Base-by-base conservation (phyloP, 352 stramenopile species). In the Pythium brachiatum region DNA sequence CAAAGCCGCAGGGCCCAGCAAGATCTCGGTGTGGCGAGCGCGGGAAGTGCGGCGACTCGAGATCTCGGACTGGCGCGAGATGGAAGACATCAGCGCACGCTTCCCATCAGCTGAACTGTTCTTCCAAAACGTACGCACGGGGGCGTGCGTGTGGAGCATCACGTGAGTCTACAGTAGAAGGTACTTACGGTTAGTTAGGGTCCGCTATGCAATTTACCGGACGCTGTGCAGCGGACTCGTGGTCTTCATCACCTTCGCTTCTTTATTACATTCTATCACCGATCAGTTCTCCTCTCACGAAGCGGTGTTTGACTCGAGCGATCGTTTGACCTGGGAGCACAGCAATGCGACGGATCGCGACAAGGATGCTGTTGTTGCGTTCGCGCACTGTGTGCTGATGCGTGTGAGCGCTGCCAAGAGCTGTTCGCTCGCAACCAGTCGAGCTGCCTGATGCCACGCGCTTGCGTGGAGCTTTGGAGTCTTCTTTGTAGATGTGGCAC, bases 1-100 rank as follows among this genome's bases (percentile, higher is more conserved):
- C 63, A 66, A 52, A 15, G 62, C 66, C 31, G 68, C 70, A 2
- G 84, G 84, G 0, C 84, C 82, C 9, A 74, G 80, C 48, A 82
- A 74, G 47, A 72, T 83, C n/a, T 64, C 72, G 4, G 56, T 79
- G 12, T 71, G 69, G 59, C 66, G 71, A 51, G 73, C 81, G 1
- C 64, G 78, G 64, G 64, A 78, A 34, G 23, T 73, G 7, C 50
- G 60, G 11, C 62, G 65, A 25, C 13, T 67, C 3, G 11, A 21
- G 0, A 52, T 50, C 7, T 32, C 15, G 0, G 53, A 67, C 13
- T 89, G 82, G 82, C 43, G 69, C 3, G 69, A 86, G 51, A 76
- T 88, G 68, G 63, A 83, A 54, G 76, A 89, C 53, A 56, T 52
- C 12, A 46, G 25, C 9, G 54, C 74, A 8, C 57, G 71, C 3